A percentile compares a stretch with the other conserved stretches of the same genome.
Evolutionary conservation across 169 alveolate genomes (phyloP).

Genomic region (Plasmodium coatneyi): DNA sequence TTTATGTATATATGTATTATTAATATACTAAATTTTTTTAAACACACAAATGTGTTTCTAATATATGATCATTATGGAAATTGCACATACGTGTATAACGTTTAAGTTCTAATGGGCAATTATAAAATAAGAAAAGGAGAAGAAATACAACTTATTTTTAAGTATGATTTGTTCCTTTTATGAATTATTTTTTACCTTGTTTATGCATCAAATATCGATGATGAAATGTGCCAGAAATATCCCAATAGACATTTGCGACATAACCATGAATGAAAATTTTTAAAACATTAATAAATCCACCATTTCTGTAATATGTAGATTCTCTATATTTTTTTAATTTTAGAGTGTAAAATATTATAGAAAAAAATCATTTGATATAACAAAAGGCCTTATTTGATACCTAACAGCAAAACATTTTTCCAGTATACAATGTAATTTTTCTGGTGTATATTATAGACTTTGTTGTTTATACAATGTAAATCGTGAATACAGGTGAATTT

Average conservation of each 20-base stretch:
- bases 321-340: neutral
- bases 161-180: neutral
- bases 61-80: neutral
- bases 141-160: neutral
- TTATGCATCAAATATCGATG: neutral
- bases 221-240: neutral
- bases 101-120: neutral
- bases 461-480: neutral
- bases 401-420: neutral
- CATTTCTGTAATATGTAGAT: neutral
- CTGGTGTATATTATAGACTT: neutral
- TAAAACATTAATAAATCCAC: neutral
- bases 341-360: neutral
- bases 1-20: neutral
- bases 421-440: neutral
- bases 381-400: neutral
- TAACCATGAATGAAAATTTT: neutral
- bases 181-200: neutral
- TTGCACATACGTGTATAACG: neutral
- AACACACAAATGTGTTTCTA: neutral
- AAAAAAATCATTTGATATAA: neutral
- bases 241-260: neutral
- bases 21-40: too few relatives aligned
- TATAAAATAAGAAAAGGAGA: neutral
- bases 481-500: neutral